phyloP scores from a whole-genome alignment of 805 yeast genomes.

The Clavispora asparagi region DNA sequence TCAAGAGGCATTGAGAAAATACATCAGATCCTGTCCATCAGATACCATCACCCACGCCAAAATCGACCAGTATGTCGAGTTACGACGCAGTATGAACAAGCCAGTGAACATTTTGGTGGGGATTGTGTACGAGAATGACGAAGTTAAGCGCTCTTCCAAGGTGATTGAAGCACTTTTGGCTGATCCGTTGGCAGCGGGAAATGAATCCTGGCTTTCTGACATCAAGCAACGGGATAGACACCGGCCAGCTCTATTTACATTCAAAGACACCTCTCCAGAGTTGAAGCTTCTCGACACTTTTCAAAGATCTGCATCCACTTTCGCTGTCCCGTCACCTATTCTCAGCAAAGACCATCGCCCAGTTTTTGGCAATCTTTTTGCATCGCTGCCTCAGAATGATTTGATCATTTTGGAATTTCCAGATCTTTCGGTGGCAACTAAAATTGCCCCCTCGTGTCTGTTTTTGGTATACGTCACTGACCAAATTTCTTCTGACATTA shows the following conservation, averaged over 20 bases:
- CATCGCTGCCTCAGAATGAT: conserved; percentile 4
- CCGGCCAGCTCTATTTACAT: background rate
- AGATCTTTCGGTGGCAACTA: conserved; percentile 8
- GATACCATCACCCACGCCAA: conserved; percentile 16
- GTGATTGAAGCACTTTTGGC: conserved; percentile 33
- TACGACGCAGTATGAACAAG: conserved; percentile 4
- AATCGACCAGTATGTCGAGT: conserved; percentile 11
- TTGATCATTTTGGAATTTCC: conserved; percentile 21
- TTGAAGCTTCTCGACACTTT: conserved; percentile 7
- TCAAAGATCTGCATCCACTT: conserved; percentile 5
- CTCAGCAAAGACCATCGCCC: conserved; percentile 24
- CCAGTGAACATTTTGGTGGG: conserved; percentile 26
- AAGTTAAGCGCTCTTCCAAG: conserved; percentile 17
- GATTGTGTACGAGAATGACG: conserved; percentile 25
- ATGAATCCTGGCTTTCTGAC: conserved; percentile 26
- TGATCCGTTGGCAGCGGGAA: conserved; percentile 34
- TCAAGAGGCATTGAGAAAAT: conserved; percentile 11
- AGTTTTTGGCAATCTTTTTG: conserved; percentile 8
- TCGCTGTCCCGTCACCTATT: conserved; percentile 25
- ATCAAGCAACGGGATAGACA: conserved; percentile 17
- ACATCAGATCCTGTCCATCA: conserved; percentile 16
- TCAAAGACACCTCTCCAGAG: background rate
- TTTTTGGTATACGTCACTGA: conserved; percentile 19
- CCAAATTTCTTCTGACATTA: conserved; percentile 13
- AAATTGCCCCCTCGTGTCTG: conserved; percentile 15